Base-by-base conservation (phyloP, 2,329 filamentous ascomycete species). In the Teratosphaeria nubilosa region DNA sequence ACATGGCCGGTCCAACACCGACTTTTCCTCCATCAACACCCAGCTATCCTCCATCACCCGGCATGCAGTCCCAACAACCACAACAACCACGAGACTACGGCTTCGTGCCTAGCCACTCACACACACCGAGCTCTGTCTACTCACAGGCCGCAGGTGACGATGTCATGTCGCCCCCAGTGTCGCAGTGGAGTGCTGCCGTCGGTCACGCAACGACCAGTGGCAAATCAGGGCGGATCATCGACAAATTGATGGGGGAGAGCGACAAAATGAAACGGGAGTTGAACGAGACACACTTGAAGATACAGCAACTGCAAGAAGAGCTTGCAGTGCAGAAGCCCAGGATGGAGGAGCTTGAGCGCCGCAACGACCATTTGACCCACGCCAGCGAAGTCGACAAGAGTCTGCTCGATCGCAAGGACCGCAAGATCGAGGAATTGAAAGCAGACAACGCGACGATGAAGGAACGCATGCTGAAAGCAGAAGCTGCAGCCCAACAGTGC, bases 181-280 rank as follows among this genome's bases (percentile, higher is more conserved):
- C 64, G 58, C 67, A 70, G 69, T 86, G 84, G 82, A 85, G 86
- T 67, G 83, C 84, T 31, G 85, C 85, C 2, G 81, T 88, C 52
- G 86, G 86, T 64, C 86, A 86, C 68, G 85, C 86, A 7, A 85
- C 83, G 2, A 75, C 87, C 2, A 62, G 62, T 22, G 87, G 87
- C 51, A 90, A 90, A 76, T 89, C 86, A 10, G 87, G 87, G 9
- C 80, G 86, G 34, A 87, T 90, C 56, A 92, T 94, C 72, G 90
- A 94, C 74, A 84, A 85, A 68, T 80, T 94, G 56, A 88, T 90
- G 69, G 85, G 86, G 56, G 88, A 92, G 69, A 91, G 91, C 65
- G 88, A 92, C 68, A 81, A 85, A 48, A 77, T 92, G 52, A 88
- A 88, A 66, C 82, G 88, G 56, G 88, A 92, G 62, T 67, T 78